These are phyloP conservation scores for Exophiala oligosperma DNA, from an alignment of 2,329 filamentous ascomycete species.

Conservation along the genomic window DNA sequence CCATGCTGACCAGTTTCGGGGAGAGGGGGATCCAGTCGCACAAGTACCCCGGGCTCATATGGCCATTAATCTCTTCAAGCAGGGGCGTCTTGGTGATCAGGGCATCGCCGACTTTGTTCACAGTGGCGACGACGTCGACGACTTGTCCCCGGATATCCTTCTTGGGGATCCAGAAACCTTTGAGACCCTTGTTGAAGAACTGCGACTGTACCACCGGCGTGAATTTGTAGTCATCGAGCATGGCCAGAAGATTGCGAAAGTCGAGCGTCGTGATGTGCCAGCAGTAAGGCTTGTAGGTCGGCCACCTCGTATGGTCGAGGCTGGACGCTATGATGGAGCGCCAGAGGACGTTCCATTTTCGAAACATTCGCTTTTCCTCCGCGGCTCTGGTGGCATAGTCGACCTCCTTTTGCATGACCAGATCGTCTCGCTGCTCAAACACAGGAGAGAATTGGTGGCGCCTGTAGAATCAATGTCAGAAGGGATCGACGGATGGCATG, in stretches of 20 bases:
- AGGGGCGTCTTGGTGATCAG: conserved; percentile 50
- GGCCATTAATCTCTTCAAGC: conserved; percentile 61
- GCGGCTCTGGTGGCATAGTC: conserved; percentile 28
- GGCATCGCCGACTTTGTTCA: conserved; percentile 43
- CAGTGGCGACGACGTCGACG: conserved; percentile 25
- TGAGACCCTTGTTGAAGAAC: conserved; percentile 53
- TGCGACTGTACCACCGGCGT: conserved; percentile 57
- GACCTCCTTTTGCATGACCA: conserved; percentile 12
- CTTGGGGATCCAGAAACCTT: conserved; percentile 22
- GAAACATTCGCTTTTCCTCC: conserved; percentile 49
- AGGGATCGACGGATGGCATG: neutral
- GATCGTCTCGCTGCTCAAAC: conserved; percentile 28
- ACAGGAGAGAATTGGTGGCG: conserved; percentile 26
- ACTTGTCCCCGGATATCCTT: conserved; percentile 19
- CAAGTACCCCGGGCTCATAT: conserved; percentile 34
- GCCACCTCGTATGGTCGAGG: conserved; percentile 41
- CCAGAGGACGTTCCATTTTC: conserved; percentile 66
- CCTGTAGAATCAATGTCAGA: conserved; percentile 2
- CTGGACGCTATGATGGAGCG: conserved; percentile 67
- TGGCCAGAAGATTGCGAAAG: conserved; percentile 59
- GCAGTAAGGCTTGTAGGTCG: conserved; percentile 68
- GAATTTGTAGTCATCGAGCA: conserved; percentile 62
- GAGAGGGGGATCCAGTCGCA: conserved; percentile 61
- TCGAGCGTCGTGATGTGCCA: conserved; percentile 66
- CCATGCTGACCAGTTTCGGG: conserved; percentile 58